Percentiles rank a stretch among this genome's conserved stretches.
Evolutionary conservation across 2,329 filamentous ascomycete species (phyloP).

Genomic region (Claviceps sp.): DNA sequence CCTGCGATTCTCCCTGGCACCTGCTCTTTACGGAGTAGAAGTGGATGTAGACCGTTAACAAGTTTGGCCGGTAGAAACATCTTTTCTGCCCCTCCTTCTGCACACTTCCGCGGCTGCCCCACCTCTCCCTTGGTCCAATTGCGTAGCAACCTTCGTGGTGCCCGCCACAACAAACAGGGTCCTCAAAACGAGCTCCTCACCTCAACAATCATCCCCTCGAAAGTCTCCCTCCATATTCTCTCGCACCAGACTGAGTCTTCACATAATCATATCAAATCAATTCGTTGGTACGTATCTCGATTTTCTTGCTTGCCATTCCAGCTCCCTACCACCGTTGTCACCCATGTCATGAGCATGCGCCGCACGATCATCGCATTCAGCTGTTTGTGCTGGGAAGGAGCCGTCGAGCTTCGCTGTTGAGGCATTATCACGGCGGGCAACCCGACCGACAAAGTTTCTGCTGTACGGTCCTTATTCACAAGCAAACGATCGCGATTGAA

Average conservation of each 20-base stretch:
- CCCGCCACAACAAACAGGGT: constrained; percentile 4
- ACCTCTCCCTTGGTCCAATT: constrained; percentile 9
- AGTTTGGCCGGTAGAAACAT: constrained; percentile 6
- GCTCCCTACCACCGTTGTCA: not conserved
- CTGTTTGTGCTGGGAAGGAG: not conserved
- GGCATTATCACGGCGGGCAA: not conserved
- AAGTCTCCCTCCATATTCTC: not conserved
- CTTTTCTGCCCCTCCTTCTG: constrained; percentile 10
- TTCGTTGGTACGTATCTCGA: not conserved
- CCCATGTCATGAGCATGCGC: not conserved
- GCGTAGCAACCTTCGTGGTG: constrained; percentile 1
- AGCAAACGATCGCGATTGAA: not conserved
- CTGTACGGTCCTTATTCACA: not conserved
- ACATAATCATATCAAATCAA: not conserved
- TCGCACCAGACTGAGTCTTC: not conserved
- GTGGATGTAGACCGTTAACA: not conserved
- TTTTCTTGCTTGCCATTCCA: not conserved
- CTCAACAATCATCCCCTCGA: constrained; percentile 4
- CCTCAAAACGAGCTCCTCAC: constrained; percentile 1
- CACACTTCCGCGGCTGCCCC: constrained; percentile 8
- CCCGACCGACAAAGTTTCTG: not conserved
- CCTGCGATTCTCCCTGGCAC: not conserved
- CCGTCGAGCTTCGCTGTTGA: not conserved
- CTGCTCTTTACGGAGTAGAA: not conserved
- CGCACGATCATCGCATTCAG: not conserved